These are phyloP conservation scores for Plasmodium vivax DNA, from an alignment of 169 alveolate species.

Conservation along the genomic window DNA sequence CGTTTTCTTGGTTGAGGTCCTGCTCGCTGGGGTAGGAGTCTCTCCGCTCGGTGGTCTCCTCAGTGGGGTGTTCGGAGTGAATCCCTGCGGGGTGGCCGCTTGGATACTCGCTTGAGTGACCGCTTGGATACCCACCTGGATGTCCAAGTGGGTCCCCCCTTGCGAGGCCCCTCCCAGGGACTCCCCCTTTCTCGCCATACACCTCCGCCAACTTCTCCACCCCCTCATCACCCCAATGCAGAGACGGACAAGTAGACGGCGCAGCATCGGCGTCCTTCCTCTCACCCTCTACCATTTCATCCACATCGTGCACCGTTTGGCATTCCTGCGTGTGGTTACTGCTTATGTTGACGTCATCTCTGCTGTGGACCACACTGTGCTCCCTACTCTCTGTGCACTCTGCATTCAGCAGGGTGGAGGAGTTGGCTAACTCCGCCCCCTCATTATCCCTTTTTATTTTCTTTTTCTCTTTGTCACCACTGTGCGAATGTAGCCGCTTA, in stretches of 20 bases:
- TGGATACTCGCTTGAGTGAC: not conserved
- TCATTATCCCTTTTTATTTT: not conserved
- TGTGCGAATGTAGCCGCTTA: not conserved
- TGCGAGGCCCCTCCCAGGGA: not conserved
- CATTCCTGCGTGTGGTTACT: not conserved
- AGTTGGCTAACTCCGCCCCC: not conserved
- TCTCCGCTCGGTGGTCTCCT: not conserved
- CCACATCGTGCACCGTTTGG: not conserved
- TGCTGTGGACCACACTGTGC: not conserved
- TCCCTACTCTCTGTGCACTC: not conserved
- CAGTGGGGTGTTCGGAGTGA: not conserved
- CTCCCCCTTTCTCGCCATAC: not conserved
- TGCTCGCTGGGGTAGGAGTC: not conserved
- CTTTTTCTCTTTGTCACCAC: not conserved
- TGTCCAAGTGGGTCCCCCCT: not conserved
- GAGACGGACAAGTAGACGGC: not conserved
- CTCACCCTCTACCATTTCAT: not conserved
- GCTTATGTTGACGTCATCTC: not conserved
- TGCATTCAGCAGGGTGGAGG: not conserved
- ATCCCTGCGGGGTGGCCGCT: not conserved
- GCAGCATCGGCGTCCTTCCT: not conserved
- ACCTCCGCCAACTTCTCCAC: not conserved
- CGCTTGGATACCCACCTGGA: not conserved
- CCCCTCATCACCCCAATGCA: not conserved
- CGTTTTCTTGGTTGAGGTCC: conserved; percentile 27